Evolutionary conservation across 2,329 filamentous ascomycete genomes (phyloP).

Genomic region (Arthrobotrys pseudoclavata): DNA sequence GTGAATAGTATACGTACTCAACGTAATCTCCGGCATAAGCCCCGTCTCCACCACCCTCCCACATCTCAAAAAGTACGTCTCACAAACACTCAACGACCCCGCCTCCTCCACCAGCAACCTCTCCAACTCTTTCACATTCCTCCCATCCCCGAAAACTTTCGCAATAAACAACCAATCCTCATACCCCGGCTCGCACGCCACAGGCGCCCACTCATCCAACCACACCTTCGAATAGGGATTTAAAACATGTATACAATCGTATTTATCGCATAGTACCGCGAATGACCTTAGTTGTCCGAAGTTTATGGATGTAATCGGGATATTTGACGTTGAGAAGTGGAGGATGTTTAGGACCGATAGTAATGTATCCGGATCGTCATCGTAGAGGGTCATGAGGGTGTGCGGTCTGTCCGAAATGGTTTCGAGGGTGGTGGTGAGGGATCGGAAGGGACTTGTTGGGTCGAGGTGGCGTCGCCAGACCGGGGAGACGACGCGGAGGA

Average conservation of each 20-base stretch:
- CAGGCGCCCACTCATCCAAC: slow-evolving; percentile 43
- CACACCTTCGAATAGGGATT: slow-evolving; percentile 41
- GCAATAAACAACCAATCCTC: slow-evolving; percentile 58
- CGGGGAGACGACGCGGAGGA: slow-evolving; percentile 45
- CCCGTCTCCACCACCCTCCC: slow-evolving; percentile 37
- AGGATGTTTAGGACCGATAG: slow-evolving; percentile 40
- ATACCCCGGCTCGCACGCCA: slow-evolving; percentile 41
- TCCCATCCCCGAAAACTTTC: slow-evolving; percentile 47
- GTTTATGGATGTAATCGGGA: slow-evolving; percentile 12
- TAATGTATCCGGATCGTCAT: slow-evolving; percentile 51
- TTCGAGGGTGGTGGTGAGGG: background rate
- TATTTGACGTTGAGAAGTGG: slow-evolving; percentile 32
- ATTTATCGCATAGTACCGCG: slow-evolving; percentile 58
- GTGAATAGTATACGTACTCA: slow-evolving; percentile 38
- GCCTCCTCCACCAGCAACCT: slow-evolving; percentile 35
- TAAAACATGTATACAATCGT: slow-evolving; percentile 54
- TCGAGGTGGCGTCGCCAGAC: slow-evolving; percentile 50
- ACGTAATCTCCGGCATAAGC: slow-evolving; percentile 36
- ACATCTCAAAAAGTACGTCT: slow-evolving; percentile 40
- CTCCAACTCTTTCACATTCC: slow-evolving; percentile 40
- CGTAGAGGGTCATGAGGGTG: slow-evolving; percentile 38
- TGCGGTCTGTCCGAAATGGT: slow-evolving; percentile 18
- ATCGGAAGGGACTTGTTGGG: slow-evolving; percentile 35
- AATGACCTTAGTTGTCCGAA: slow-evolving; percentile 45
- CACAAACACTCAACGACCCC: slow-evolving; percentile 43